phyloP scores from a whole-genome alignment of 306 rosid species.

The Vigna nakashimae region DNA sequence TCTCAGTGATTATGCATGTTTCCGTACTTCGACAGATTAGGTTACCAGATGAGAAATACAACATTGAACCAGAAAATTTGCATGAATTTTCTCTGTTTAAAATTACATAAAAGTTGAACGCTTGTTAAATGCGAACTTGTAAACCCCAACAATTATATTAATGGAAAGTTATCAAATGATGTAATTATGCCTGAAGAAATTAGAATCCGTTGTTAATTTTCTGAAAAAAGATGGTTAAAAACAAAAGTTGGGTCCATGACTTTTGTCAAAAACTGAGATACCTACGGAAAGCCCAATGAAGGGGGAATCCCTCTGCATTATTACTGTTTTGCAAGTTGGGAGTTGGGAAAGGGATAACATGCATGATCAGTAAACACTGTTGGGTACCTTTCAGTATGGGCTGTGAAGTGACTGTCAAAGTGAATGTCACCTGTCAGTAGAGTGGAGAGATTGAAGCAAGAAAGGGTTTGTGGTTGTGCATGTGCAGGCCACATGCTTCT shows the following conservation, averaged over 20 bases:
- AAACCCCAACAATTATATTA: not conserved
- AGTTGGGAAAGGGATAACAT: conserved; percentile 9
- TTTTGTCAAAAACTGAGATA: not conserved
- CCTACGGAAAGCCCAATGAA: conserved; percentile 34
- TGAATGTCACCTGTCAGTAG: conserved; percentile 44
- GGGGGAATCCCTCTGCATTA: conserved; percentile 19
- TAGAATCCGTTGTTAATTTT: not conserved
- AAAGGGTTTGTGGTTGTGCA: conserved; percentile 35
- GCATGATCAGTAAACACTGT: conserved; percentile 24
- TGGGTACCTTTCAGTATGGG: conserved; percentile 64
- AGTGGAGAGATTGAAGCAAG: conserved; percentile 6
- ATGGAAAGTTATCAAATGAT: not conserved
- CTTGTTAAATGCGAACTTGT: not conserved
- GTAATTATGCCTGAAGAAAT: not conserved
- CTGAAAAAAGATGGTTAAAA: not conserved
- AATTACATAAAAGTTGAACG: not conserved
- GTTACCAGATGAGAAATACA: too few species aligned
- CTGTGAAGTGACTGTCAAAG: conserved; percentile 45
- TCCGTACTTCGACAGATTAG: too few species aligned
- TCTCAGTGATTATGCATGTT: not conserved
- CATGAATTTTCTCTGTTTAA: not conserved
- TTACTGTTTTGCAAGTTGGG: conserved; percentile 37
- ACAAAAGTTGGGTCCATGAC: not conserved
- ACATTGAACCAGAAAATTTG: too few species aligned
- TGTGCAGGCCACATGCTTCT: conserved; percentile 52